phyloP scores from a whole-genome alignment of 2,329 filamentous ascomycete species.

The Diaporthe sp. region DNA sequence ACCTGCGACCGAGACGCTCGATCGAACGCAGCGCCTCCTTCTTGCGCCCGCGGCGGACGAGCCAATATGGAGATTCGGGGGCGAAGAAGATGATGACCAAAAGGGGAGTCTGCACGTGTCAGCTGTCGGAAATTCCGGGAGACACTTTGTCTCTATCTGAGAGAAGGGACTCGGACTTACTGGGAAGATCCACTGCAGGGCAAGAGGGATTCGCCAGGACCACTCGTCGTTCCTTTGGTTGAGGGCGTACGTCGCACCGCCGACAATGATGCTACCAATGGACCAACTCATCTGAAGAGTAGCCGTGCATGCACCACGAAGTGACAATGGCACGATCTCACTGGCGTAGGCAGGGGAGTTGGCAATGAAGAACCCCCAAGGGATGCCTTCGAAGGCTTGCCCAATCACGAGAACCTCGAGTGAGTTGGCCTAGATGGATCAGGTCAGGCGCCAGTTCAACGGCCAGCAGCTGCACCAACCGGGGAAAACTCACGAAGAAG shows the following conservation, averaged over 20 bases:
- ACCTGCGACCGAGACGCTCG: slow-evolving; percentile 62
- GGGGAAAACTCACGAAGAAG: slow-evolving; percentile 53
- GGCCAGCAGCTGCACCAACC: not conserved
- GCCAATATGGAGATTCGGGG: slow-evolving; percentile 69
- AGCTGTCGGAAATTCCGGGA: not conserved
- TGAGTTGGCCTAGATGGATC: slow-evolving; percentile 50
- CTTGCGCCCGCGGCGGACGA: slow-evolving; percentile 64
- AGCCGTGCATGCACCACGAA: slow-evolving; percentile 71
- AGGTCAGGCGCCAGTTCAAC: not conserved
- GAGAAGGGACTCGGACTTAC: slow-evolving; percentile 4
- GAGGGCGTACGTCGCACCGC: slow-evolving; percentile 69
- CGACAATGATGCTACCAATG: slow-evolving; percentile 73
- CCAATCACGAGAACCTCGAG: slow-evolving; percentile 62
- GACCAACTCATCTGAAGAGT: slow-evolving; percentile 78
- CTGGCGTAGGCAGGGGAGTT: slow-evolving; percentile 74
- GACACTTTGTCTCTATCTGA: not conserved
- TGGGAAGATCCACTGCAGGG: slow-evolving; percentile 72
- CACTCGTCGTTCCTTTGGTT: slow-evolving; percentile 51
- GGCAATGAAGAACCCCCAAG: slow-evolving; percentile 77
- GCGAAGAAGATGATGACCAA: slow-evolving; percentile 65
- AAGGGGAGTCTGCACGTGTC: slow-evolving; percentile 56
- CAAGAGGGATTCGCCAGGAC: slow-evolving; percentile 66
- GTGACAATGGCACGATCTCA: slow-evolving; percentile 72
- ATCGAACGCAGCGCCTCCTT: slow-evolving; percentile 61
- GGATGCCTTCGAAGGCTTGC: slow-evolving; percentile 73